Evolutionary conservation across 2,329 filamentous ascomycete genomes (phyloP).

Genomic region (Fusarium protoensiforme): DNA sequence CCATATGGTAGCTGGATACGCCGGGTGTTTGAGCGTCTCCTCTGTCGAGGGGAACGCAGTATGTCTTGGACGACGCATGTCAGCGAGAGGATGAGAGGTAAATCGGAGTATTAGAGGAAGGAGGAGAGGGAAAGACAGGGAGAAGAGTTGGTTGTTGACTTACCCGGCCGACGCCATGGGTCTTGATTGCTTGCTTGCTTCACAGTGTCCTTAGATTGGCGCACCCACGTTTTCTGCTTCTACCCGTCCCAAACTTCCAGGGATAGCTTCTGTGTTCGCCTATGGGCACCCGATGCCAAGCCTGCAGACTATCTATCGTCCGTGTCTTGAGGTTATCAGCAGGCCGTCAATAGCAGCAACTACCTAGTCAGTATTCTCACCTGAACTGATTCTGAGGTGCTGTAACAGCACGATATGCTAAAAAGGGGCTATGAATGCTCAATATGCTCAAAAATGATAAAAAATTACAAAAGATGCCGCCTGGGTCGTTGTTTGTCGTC

Average conservation of each 20-base stretch:
- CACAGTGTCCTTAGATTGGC: background rate
- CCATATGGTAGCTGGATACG: slow-evolving; percentile 76
- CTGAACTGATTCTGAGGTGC: background rate
- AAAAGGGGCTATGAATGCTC: background rate
- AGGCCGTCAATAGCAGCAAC: background rate
- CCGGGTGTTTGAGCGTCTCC: slow-evolving; percentile 72
- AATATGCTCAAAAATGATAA: background rate
- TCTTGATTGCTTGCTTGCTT: slow-evolving; percentile 27
- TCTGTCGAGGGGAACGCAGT: slow-evolving; percentile 57
- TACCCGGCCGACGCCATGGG: slow-evolving; percentile 24
- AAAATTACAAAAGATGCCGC: background rate
- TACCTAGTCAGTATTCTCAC: background rate
- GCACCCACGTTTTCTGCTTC: background rate
- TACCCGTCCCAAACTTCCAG: background rate
- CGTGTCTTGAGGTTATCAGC: background rate
- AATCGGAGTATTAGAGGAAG: background rate
- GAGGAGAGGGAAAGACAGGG: background rate
- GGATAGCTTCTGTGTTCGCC: background rate
- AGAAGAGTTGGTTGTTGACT: slow-evolving; percentile 9
- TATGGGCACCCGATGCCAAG: background rate
- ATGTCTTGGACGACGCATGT: slow-evolving; percentile 22
- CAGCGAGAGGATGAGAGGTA: background rate
- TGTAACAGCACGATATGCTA: background rate
- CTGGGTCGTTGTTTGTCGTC: background rate
- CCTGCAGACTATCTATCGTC: background rate